Conservation (phyloP, 2,329 filamentous ascomycete species). For the Botryotinia convoluta region DNA sequence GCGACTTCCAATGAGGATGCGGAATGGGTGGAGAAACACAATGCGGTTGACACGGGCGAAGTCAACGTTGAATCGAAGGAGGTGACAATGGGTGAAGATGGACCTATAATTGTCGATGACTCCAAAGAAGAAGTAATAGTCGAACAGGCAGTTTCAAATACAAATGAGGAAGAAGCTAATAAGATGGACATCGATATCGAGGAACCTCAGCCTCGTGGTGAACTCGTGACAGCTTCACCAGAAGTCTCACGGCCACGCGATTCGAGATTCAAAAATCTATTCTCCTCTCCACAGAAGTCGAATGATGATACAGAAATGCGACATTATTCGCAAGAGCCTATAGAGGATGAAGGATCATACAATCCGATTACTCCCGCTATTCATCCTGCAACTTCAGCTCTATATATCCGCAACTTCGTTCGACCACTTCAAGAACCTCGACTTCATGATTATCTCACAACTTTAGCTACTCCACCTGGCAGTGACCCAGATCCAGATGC, state of each 20-base stretch:
- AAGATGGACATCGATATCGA: constrained; percentile 19
- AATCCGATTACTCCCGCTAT: constrained; percentile 52
- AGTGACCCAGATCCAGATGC: constrained; percentile 51
- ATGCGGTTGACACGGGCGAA: constrained; percentile 26
- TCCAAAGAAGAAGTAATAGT: constrained; percentile 26
- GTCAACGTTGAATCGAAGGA: constrained; percentile 21
- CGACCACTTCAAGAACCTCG: constrained; percentile 70
- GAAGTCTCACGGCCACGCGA: constrained; percentile 35
- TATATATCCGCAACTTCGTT: constrained; percentile 91
- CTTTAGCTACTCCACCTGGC: constrained; percentile 62
- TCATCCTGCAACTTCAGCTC: constrained; percentile 69
- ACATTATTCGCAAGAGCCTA: constrained; percentile 23
- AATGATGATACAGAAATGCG: constrained; percentile 21
- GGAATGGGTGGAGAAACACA: constrained; percentile 33
- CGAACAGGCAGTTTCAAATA: constrained; percentile 15
- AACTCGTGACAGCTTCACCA: constrained; percentile 16
- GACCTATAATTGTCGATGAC: constrained; percentile 24
- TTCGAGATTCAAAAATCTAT: constrained; percentile 50
- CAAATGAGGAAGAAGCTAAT: not conserved
- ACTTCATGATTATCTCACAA: constrained; percentile 66
- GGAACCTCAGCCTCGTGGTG: constrained; percentile 2
- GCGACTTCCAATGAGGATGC: constrained; percentile 26
- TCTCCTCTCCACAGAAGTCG: constrained; percentile 21
- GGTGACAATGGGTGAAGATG: constrained; percentile 11
- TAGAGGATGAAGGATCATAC: constrained; percentile 30